A percentile compares a stretch with the other conserved stretches of the same genome.
Conservation (phyloP, 768 basidiomycete genomes). For the Tricholoma terreum region DNA sequence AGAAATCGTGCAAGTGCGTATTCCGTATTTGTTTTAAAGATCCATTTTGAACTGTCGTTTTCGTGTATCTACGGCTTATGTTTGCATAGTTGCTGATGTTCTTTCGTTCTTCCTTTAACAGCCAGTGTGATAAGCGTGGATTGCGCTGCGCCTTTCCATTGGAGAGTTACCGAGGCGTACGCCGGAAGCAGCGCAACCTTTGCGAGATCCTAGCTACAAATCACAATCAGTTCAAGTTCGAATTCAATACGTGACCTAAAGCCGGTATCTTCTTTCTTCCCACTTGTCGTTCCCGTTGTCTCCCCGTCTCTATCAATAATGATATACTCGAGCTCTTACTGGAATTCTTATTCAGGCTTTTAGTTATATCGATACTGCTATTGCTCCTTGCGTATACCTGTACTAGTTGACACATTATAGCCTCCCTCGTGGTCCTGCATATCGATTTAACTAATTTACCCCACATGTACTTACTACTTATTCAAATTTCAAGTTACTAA, state of each 20-base stretch:
- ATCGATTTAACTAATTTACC: no score
- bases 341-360: conserved; percentile 36
- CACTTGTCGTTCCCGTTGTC: background rate
- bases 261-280: background rate
- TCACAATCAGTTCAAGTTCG: background rate
- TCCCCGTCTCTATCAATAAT: background rate
- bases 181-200: conserved; percentile 1
- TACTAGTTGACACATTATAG: background rate
- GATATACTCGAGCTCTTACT: background rate
- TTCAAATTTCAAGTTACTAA: no score
- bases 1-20: conserved; percentile 50
- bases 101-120: background rate
- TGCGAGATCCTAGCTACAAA: background rate
- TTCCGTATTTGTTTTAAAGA: no score
- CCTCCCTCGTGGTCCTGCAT: no score
- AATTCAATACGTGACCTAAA: background rate
- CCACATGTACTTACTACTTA: no score
- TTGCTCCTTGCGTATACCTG: background rate
- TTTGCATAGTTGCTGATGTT: background rate
- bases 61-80: no score
- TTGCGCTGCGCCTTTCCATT: conserved; percentile 4
- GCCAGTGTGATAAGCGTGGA: conserved; percentile 8
- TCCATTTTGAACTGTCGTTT: no score
- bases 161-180: conserved; percentile 10
- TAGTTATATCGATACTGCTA: conserved; percentile 52